These are phyloP conservation scores for Boechera retrofracta DNA, from an alignment of 345 rosid genomes.

Conservation along the genomic window DNA sequence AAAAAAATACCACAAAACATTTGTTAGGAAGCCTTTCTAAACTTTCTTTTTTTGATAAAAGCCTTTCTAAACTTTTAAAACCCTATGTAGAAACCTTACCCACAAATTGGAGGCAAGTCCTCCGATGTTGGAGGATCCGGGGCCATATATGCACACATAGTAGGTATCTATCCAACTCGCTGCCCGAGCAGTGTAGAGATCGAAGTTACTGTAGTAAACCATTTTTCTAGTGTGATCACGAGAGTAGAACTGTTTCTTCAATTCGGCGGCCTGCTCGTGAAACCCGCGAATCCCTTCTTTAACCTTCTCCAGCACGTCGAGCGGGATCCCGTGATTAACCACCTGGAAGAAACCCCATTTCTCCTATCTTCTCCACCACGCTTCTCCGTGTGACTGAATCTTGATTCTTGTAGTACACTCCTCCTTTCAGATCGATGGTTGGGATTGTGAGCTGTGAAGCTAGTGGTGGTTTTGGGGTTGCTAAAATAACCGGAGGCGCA, in stretches of 20 bases:
- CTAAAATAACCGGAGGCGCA: not conserved
- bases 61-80: no score
- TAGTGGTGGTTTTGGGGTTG: not conserved
- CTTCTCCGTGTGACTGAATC: constrained; percentile 11
- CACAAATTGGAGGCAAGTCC: constrained; percentile 49
- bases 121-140: constrained; percentile 48
- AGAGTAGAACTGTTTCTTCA: constrained; percentile 40
- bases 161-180: constrained; percentile 47
- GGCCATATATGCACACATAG: constrained; percentile 28
- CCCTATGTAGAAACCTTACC: constrained; percentile 36
- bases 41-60: no score
- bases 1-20: no score
- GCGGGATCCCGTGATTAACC: constrained; percentile 56
- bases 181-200: constrained; percentile 41
- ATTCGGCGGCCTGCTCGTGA: constrained; percentile 35
- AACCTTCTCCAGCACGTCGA: constrained; percentile 23
- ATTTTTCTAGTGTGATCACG: constrained; percentile 28
- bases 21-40: no score
- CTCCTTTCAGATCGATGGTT: not conserved
- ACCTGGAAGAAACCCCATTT: constrained; percentile 56
- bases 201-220: constrained; percentile 42
- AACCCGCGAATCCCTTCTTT: constrained; percentile 26
- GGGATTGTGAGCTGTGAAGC: not conserved
- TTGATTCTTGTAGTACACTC: not conserved
- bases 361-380: constrained; percentile 40